Evolutionary conservation across 1,284 basidiomycete species (phyloP).

Genomic region (Puccinia hordei): DNA sequence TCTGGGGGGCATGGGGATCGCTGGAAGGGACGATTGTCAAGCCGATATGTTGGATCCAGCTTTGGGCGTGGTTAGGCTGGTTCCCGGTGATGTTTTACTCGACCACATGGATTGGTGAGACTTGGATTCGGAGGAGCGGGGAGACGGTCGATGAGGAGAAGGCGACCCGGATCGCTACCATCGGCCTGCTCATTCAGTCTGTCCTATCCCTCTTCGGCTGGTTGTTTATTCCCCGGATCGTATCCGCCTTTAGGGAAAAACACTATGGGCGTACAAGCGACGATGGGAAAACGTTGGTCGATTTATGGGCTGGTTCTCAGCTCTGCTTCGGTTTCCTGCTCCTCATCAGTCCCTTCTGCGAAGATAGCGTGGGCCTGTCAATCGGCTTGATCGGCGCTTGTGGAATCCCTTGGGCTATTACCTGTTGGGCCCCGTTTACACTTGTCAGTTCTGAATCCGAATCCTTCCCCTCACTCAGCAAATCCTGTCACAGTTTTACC

Average conservation of each 20-base stretch:
- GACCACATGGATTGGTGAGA: slow-evolving; percentile 57
- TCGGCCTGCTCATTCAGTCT: slow-evolving; percentile 57
- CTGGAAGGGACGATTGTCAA: slow-evolving; percentile 56
- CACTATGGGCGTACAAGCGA: not conserved
- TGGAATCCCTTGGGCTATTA: slow-evolving; percentile 58
- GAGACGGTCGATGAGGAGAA: slow-evolving; percentile 19
- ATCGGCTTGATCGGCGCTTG: slow-evolving; percentile 56
- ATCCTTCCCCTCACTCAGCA: too few relatives aligned
- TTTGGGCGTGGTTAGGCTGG: slow-evolving; percentile 59
- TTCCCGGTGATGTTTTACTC: slow-evolving; percentile 59
- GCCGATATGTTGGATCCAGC: slow-evolving; percentile 57
- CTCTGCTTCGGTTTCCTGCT: slow-evolving; percentile 1
- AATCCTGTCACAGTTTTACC: too few relatives aligned
- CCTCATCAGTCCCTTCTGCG: slow-evolving; percentile 18
- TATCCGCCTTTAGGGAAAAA: not conserved
- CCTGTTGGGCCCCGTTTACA: slow-evolving; percentile 58
- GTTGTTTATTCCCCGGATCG: slow-evolving; percentile 53
- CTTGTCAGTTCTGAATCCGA: slow-evolving; percentile 53
- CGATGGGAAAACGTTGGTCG: not conserved
- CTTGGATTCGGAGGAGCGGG: slow-evolving; percentile 51
- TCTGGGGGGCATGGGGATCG: slow-evolving; percentile 55
- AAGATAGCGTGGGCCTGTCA: not conserved
- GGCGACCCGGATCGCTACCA: slow-evolving; percentile 56
- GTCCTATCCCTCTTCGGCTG: slow-evolving; percentile 55
- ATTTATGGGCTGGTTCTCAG: slow-evolving; percentile 13